phyloP scores from a whole-genome alignment of 2,329 filamentous ascomycete genomes.

The Arthrobotrys sinensis region DNA sequence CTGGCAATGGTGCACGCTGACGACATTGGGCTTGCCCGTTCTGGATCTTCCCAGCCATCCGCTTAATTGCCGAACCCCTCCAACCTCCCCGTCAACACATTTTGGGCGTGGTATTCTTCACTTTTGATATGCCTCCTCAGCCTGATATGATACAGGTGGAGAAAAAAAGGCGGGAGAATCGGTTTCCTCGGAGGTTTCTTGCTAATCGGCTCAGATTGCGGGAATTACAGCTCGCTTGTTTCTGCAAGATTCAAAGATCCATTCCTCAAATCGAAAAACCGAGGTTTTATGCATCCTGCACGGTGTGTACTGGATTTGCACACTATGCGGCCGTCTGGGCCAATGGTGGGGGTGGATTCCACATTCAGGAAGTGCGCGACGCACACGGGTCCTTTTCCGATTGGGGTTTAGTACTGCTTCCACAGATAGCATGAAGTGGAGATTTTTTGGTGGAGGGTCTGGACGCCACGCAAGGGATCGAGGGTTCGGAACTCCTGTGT shows the following conservation, averaged over 20 bases:
- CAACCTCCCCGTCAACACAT: slow-evolving; percentile 43
- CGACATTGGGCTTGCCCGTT: slow-evolving; percentile 25
- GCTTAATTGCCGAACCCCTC: slow-evolving; percentile 35
- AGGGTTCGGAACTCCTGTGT: slow-evolving; percentile 13
- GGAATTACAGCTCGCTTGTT: not conserved
- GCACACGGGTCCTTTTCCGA: slow-evolving; percentile 24
- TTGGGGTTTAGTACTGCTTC: slow-evolving; percentile 15
- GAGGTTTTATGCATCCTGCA: slow-evolving; percentile 9
- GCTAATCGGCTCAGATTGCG: not conserved
- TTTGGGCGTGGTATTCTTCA: slow-evolving; percentile 28
- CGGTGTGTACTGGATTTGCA: not conserved
- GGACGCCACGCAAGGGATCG: slow-evolving; percentile 27
- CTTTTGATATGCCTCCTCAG: not conserved
- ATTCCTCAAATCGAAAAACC: slow-evolving; percentile 9
- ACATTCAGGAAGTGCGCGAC: slow-evolving; percentile 31
- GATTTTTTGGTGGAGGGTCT: not conserved
- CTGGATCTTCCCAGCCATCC: slow-evolving; percentile 46
- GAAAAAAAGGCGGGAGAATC: not conserved
- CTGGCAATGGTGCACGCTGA: slow-evolving; percentile 29
- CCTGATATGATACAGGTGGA: not conserved
- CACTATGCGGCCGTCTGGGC: not conserved
- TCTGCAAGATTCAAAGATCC: not conserved
- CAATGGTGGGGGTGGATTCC: slow-evolving; percentile 24
- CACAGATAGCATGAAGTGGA: not conserved
- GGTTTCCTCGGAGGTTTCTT: not conserved